Evolutionary conservation across 805 yeast species (phyloP), one percentile per base, ranked within the genome.

Genomic region (Vanderwaltozyma polyspora): DNA sequence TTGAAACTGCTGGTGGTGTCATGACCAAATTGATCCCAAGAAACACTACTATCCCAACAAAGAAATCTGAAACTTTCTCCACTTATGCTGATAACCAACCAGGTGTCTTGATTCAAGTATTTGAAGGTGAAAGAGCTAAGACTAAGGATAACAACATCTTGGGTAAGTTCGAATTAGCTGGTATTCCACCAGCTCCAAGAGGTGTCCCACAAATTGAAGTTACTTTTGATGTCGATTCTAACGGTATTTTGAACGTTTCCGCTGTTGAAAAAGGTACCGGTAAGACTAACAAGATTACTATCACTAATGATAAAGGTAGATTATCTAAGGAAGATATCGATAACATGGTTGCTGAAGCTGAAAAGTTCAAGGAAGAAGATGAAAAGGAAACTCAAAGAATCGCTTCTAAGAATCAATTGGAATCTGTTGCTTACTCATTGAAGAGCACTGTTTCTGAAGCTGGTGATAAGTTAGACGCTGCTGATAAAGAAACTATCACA

Each of bases 1-100:
- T 89, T 67, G 97, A 89, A 74, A 89, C 96, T 57, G 95, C 95
- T 63, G 97, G 97, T 77, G 96, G 96, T 80, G 91, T 87, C 68
- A 86, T 89, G 95, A 87, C 97, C 68, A 85, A 85, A 72, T 81
- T 89, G 70, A 89, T 89, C 57, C 95, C 95, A 71, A 82, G 97
- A 76, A 87, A 87, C 81, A 81, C 95, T 41, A 87, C 96, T 44
- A 86, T 89, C 55, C 97, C 97, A 69, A 83, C 95, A 63, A 87
- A 87, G 79, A 89, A 89, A 73, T 86, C 96, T 36, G 95, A 87
- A 74, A 79, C 79, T 49, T 89, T 89, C 86, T 86, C 96, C 47
- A 89, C 97, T 53, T 85, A 84, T 66, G 89, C 95, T 57, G 97
- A 89, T 68, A 87, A 89, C 81, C 97, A 89, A 73, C 96, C 97